Conservation (phyloP, 352 stramenopile species). For the Pythium aquatile region DNA sequence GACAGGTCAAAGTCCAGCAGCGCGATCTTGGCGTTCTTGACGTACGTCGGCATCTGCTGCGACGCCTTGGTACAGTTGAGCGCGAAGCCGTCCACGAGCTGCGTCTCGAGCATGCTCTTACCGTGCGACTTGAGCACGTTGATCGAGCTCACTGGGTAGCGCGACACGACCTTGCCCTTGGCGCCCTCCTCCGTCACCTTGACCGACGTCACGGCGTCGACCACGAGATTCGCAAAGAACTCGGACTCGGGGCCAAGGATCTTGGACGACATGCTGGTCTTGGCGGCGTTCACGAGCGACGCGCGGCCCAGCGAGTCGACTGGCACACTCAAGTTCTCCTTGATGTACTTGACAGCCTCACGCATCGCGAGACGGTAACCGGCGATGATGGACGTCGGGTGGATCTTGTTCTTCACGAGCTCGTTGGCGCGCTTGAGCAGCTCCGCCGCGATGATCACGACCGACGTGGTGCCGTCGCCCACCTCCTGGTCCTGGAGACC, state of each 20-base stretch:
- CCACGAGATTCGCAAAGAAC: slow-evolving; percentile 98
- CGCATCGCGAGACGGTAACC: slow-evolving; percentile 99
- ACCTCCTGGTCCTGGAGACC: slow-evolving; percentile 99
- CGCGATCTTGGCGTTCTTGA: slow-evolving; percentile 95
- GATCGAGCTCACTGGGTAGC: slow-evolving; percentile 97
- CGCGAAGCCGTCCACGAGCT: slow-evolving; percentile 95
- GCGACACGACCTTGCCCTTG: slow-evolving; percentile 81
- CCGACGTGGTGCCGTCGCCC: slow-evolving; percentile 98
- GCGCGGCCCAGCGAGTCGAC: slow-evolving; percentile 92
- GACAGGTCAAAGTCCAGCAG: slow-evolving; percentile 99
- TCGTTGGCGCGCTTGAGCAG: slow-evolving; percentile 94
- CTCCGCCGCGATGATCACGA: slow-evolving; percentile 99
- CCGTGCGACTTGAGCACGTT: slow-evolving; percentile 98
- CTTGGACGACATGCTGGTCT: slow-evolving; percentile 99
- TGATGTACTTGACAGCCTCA: slow-evolving; percentile 98
- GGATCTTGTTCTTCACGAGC: slow-evolving; percentile 98
- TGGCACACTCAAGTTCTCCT: slow-evolving; percentile 96
- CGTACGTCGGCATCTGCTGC: slow-evolving; percentile 96
- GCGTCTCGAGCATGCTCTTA: slow-evolving; percentile 86
- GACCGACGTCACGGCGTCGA: slow-evolving; percentile 97
- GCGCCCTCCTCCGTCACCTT: slow-evolving; percentile 89
- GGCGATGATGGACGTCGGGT: slow-evolving; percentile 99
- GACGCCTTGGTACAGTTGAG: slow-evolving; percentile 97
- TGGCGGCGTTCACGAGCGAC: slow-evolving; percentile 96
- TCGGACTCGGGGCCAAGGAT: slow-evolving; percentile 97